These are phyloP conservation scores for Myriosclerotinia duriaeana DNA, from an alignment of 2,329 filamentous ascomycete genomes.

Conservation along the genomic window DNA sequence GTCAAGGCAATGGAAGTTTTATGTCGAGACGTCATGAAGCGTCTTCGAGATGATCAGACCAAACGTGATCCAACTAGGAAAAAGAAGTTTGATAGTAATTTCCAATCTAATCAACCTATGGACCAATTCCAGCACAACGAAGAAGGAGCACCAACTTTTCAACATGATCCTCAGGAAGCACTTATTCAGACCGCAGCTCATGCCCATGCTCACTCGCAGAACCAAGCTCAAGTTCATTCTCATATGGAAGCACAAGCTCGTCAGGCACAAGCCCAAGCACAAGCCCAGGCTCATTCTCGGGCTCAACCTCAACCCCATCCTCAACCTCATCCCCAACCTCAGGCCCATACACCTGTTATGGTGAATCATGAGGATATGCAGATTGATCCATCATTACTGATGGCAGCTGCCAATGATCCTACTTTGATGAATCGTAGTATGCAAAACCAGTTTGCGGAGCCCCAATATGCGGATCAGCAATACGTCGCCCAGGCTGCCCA, in stretches of 20 bases:
- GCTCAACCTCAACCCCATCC: slow-evolving; percentile 28
- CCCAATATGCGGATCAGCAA: slow-evolving; percentile 39
- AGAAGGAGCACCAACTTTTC: slow-evolving; percentile 33
- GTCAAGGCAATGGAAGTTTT: slow-evolving; percentile 68
- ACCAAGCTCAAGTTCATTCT: slow-evolving; percentile 30
- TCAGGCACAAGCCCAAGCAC: slow-evolving; percentile 29
- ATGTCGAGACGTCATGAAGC: slow-evolving; percentile 75
- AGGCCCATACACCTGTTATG: slow-evolving; percentile 34
- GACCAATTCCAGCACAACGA: slow-evolving; percentile 33
- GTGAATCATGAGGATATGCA: slow-evolving; percentile 54
- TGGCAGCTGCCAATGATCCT: slow-evolving; percentile 48
- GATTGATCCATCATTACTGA: slow-evolving; percentile 62
- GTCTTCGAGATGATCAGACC: slow-evolving; percentile 65
- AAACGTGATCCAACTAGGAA: slow-evolving; percentile 53
- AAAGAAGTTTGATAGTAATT: slow-evolving; percentile 40
- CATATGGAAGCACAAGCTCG: slow-evolving; percentile 29
- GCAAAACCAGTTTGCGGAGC: slow-evolving; percentile 39
- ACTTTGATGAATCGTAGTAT: slow-evolving; percentile 40
- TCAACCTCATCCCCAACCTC: slow-evolving; percentile 25
- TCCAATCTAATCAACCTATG: slow-evolving; percentile 30
- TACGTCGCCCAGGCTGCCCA: slow-evolving; percentile 45
- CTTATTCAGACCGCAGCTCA: slow-evolving; percentile 36
- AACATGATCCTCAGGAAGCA: slow-evolving; percentile 33
- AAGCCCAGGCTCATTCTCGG: slow-evolving; percentile 32
- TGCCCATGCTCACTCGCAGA: slow-evolving; percentile 39